phyloP scores from a whole-genome alignment of 2,329 filamentous ascomycete species.

The Colletotrichum australisinense region DNA sequence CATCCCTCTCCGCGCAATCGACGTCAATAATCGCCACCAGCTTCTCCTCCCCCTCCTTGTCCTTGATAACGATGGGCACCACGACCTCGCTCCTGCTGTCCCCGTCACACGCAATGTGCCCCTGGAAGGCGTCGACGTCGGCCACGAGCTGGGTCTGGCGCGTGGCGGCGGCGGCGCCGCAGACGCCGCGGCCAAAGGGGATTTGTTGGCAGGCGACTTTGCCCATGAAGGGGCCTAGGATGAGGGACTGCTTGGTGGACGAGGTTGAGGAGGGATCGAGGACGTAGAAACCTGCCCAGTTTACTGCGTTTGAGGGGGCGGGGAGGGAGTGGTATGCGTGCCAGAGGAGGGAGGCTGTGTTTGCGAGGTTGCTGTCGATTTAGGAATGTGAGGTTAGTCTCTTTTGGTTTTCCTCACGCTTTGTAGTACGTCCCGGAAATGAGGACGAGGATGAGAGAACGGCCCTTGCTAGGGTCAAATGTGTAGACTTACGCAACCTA shows the following conservation, averaged over 20 bases:
- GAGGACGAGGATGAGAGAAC: too few species aligned
- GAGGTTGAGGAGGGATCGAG: conserved; percentile 59
- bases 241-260: conserved; percentile 60
- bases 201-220: conserved; percentile 86
- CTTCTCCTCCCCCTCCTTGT: conserved; percentile 42
- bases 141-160: conserved; percentile 72
- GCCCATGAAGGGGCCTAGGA: conserved; percentile 84
- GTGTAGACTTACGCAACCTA: too few species aligned
- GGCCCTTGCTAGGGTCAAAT: too few species aligned
- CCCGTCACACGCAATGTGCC: conserved; percentile 85
- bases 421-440: too few species aligned
- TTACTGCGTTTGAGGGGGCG: conserved; percentile 73
- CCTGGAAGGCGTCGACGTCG: conserved; percentile 80
- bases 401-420: too few species aligned
- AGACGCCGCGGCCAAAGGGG: conserved; percentile 78
- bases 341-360: conserved; percentile 81
- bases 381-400: too few species aligned
- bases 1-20: conserved; percentile 75
- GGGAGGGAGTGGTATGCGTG: conserved; percentile 81
- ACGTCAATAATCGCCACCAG: conserved; percentile 83
- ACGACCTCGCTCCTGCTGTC: conserved; percentile 85
- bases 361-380: conserved; percentile 84
- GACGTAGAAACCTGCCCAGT: conserved; percentile 87
- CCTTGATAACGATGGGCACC: conserved; percentile 70
- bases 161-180: conserved; percentile 74